Evolutionary conservation across 768 basidiomycete species (phyloP), one percentile per base, ranked within the genome.

Genomic region (Porphyrellus cyaneotinctus): DNA sequence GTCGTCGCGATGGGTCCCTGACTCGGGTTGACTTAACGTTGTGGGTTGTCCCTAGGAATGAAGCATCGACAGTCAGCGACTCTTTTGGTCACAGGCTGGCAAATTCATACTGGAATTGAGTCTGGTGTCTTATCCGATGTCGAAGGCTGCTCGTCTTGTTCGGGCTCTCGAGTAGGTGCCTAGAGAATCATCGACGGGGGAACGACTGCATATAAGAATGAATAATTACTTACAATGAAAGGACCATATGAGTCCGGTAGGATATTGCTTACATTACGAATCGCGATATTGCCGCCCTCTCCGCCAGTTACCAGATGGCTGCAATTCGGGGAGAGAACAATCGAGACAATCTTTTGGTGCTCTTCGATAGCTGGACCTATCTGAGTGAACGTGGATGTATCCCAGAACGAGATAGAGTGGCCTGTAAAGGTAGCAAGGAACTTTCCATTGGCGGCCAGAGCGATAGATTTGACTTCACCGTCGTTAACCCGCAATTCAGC

Each of bases 171-270:
- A 3, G 32, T 8, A 14, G 32, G 32, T 8, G 32, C 32, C 32
- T 13, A 33, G 32, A 3, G 13, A 11, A 13, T 33, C 32, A 33
- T 11, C 7, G 32, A 13, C 3, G 32, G 30, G 30, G 30, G 11
- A 6, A n/a, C n/a, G n/a, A 30, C 6, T 6, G 11, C 6, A 30
- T 30, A 30, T 6, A 30, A 30, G 6, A 6, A 11, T 11, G 11
- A 30, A 18, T 20, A 8, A 26, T 37, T 23, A 9, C 26, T 28
- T 28, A 45, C 50, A 2, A 23, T 14, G 33, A 33, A 15, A 5
- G 36, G 13, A 6, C 28, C n/a, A 30, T 41, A 28, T 6, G 18
- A 28, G 10, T 70, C 42, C 1, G 53, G 23, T 4, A 54, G 28
- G n/a, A 38, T 39, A 17, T 11, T 11, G 0, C 17, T 6, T 4